Base-by-base conservation (phyloP, 352 stramenopile species). In the Hyaloperonospora brassicae region DNA sequence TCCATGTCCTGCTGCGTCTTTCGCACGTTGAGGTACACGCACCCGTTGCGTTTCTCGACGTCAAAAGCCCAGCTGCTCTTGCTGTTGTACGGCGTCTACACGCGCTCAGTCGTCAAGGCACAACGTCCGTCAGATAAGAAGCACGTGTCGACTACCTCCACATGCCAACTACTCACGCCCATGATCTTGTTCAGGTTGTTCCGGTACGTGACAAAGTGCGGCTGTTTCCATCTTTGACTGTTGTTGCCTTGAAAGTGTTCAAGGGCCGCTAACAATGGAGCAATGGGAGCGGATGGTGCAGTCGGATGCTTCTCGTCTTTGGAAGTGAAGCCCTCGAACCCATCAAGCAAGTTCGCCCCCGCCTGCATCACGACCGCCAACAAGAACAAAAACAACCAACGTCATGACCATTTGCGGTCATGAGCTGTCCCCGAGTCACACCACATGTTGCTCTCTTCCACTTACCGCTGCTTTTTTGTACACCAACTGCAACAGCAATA, bases 111-210 rank as follows among this genome's bases (percentile, higher is more conserved):
- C 17, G 8, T 17, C 58, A 49, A 36, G 7, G 17, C 34, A 47
- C 21, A 64, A 54, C 27, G 7, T 7, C 38, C 41, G 36, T 40
- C 34, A 52, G 21, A 31, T n/a, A n/a, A n/a, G n/a, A n/a, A n/a
- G n/a, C n/a, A n/a, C n/a, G n/a, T n/a, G n/a, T n/a, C n/a, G n/a
- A n/a, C n/a, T n/a, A n/a, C n/a, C n/a, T n/a, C n/a, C n/a, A 5
- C 35, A 50, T n/a, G 2, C 2, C 3, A 25, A 71, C 61, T 34
- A n/a, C n/a, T n/a, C 52, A 91, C 81, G 3, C 73, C 75, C 49
- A 91, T 75, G 52, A 91, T 87, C 44, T 89, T 91, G 72, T 91
- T 91, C 39, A 91, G 52, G 51, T 91, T 89, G 66, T 91, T 91
- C 34, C 81, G 64, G 45, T 66, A 91, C 31, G 74, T 91, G 48